Base-by-base conservation (phyloP, 495 filamentous ascomycete species). In the Hypoxylon fuscum region DNA sequence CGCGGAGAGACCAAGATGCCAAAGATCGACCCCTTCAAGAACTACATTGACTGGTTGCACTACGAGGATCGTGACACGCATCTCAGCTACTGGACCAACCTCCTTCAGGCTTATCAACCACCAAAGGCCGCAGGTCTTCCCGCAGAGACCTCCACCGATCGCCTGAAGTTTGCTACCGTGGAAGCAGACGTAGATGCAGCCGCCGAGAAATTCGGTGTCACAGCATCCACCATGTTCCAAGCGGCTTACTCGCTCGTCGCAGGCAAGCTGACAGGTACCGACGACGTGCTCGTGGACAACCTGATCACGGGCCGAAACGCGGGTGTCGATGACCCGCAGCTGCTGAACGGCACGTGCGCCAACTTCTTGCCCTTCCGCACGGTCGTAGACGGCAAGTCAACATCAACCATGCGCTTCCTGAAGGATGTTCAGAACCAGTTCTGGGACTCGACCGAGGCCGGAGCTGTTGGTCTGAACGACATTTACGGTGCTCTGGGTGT, bases 351-450 rank as follows among this genome's bases (percentile, higher is more conserved):
- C 15, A 43, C 40, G 1, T 43, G 40, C 40, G 40, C 40, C 40
- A 43, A 43, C 18, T 43, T 43, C 40, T 14, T 43, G 40, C 40
- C 40, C 1, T 43, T 43, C 40, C 40, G 40, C 18, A 22, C 40
- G 14, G 9, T 9, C 7, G 3, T 22, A 3, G 40, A 43, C 7
- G 9, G 9, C 40, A 18, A 5, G 18, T 21, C 21, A 6, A 41
- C 14, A 2, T 6, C 37, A 18, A 14, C 15, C 4, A 25, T 25
- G 40, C 10, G 18, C 18, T 25, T 43, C 18, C 40, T 43, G 10
- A 21, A 25, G 18, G 40, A 43, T 18, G 21, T 25, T 1, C 40
- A 43, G 21, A 22, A 21, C 18, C 15, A 11, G 18, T 43, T 43
- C 40, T 43, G 40, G 40, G 18, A 43, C 18, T 14, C 21, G 18